Evolutionary conservation across 805 yeast genomes (phyloP).

Genomic region (Candida railenensis): DNA sequence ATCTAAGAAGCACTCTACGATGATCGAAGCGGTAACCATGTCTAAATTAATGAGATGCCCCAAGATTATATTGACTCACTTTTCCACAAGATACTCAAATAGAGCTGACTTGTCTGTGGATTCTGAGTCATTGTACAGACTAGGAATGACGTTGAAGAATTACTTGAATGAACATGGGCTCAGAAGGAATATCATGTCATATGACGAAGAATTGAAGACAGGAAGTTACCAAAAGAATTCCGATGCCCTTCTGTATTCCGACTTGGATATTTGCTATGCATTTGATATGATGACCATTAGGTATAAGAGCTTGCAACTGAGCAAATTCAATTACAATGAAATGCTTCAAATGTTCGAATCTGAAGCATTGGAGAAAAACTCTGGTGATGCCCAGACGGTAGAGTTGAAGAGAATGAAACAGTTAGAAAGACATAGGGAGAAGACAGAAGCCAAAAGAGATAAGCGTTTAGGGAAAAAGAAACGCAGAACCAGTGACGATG

Average conservation of each 20-base stretch:
- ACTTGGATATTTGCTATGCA: constrained; percentile 39
- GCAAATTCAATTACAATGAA: constrained; percentile 21
- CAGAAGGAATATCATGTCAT: not conserved
- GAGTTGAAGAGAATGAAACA: constrained; percentile 21
- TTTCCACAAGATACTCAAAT: constrained; percentile 76
- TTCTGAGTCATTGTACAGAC: constrained; percentile 18
- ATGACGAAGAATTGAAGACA: constrained; percentile 3
- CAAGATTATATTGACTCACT: constrained; percentile 80
- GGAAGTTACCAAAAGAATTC: not conserved
- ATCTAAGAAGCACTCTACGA: constrained; percentile 81
- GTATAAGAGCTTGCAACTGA: constrained; percentile 25
- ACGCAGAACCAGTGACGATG: constrained; percentile 18
- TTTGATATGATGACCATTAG: constrained; percentile 38
- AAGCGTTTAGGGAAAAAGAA: constrained; percentile 26
- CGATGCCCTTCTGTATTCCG: constrained; percentile 17
- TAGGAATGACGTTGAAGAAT: constrained; percentile 21
- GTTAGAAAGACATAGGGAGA: constrained; percentile 24
- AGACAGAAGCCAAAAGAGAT: constrained; percentile 34
- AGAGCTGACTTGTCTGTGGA: constrained; percentile 28
- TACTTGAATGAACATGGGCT: constrained; percentile 26
- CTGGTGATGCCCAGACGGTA: constrained; percentile 8
- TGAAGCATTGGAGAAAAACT: constrained; percentile 17
- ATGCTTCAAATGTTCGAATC: constrained; percentile 25
- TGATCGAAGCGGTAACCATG: constrained; percentile 78
- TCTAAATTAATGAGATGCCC: constrained; percentile 70